Percentiles rank a stretch among this genome's conserved stretches.
Conservation (phyloP, 192 early-diverging fungal genomes). For the Coemansia sp. region DNA sequence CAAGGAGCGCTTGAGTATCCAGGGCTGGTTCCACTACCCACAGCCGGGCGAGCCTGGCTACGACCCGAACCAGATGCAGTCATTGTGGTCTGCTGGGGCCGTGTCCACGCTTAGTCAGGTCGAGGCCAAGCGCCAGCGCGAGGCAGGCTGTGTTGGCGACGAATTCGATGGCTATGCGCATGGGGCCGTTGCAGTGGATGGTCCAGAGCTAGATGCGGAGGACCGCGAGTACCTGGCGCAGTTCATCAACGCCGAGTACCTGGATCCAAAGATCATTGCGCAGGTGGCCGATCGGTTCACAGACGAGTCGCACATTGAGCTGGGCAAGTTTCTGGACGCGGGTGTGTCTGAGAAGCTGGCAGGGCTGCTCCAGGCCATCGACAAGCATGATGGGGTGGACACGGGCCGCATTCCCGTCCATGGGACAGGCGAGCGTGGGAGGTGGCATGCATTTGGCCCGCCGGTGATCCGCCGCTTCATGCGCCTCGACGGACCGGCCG, state of each 20-base stretch:
- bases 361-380: conserved; percentile 23
- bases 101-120: conserved; percentile 58
- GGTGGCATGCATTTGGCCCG: conserved; percentile 59
- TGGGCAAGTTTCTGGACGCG: conserved; percentile 55
- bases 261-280: conserved; percentile 42
- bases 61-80: conserved; percentile 43
- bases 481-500: conserved; percentile 27
- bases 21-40: conserved; percentile 77
- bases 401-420: conserved; percentile 48
- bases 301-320: conserved; percentile 63
- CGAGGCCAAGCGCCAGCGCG: conserved; percentile 36
- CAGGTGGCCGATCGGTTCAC: conserved; percentile 59
- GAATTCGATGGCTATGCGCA: conserved; percentile 8
- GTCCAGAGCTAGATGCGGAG: conserved; percentile 17
- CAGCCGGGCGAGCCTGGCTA: conserved; percentile 67
- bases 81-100: conserved; percentile 36
- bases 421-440: conserved; percentile 51
- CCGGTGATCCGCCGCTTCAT: conserved; percentile 63
- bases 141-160: conserved; percentile 18
- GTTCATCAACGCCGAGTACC: conserved; percentile 64
- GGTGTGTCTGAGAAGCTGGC: conserved; percentile 36
- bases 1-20: conserved; percentile 56
- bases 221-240: conserved; percentile 47
- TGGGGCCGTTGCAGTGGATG: conserved; percentile 1
- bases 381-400: conserved; percentile 49